Evolutionary conservation across 2,329 filamentous ascomycete genomes (phyloP).

Genomic region (Aureobasidium vineae): DNA sequence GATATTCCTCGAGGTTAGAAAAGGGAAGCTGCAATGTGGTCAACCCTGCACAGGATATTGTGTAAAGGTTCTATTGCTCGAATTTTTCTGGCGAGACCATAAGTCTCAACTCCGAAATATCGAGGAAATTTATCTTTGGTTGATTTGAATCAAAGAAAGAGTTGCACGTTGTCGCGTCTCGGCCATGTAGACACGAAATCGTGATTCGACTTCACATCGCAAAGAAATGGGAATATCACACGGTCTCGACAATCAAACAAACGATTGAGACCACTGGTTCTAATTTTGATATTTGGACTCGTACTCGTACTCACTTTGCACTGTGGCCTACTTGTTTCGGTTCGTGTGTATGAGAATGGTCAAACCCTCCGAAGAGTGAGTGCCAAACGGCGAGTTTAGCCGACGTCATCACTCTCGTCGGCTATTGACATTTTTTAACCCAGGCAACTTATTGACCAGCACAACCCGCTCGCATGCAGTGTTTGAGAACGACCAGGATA

Average conservation of each 20-base stretch:
- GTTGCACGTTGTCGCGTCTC: background rate
- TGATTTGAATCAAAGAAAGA: background rate
- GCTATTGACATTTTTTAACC: conserved; percentile 4
- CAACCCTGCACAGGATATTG: background rate
- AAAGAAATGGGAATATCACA: too few relatives aligned
- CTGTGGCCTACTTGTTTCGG: background rate
- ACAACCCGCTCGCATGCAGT: conserved; percentile 20
- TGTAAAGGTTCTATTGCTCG: background rate
- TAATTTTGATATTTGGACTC: too few relatives aligned
- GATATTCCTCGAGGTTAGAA: background rate
- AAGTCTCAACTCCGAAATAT: background rate
- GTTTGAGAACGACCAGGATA: background rate
- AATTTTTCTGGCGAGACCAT: background rate
- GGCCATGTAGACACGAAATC: background rate
- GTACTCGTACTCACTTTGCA: background rate
- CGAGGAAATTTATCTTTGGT: background rate
- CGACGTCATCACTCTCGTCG: conserved; percentile 16
- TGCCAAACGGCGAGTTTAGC: background rate
- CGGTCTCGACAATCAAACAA: background rate
- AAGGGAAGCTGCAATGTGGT: background rate
- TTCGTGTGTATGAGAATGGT: background rate
- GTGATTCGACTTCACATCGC: background rate
- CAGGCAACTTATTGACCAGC: background rate
- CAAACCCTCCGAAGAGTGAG: background rate
- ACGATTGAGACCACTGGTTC: too few relatives aligned